Evolutionary conservation across 2,329 filamentous ascomycete species (phyloP), one percentile per base, ranked within the genome.

Genomic region (Nothomitra cinnamomea): DNA sequence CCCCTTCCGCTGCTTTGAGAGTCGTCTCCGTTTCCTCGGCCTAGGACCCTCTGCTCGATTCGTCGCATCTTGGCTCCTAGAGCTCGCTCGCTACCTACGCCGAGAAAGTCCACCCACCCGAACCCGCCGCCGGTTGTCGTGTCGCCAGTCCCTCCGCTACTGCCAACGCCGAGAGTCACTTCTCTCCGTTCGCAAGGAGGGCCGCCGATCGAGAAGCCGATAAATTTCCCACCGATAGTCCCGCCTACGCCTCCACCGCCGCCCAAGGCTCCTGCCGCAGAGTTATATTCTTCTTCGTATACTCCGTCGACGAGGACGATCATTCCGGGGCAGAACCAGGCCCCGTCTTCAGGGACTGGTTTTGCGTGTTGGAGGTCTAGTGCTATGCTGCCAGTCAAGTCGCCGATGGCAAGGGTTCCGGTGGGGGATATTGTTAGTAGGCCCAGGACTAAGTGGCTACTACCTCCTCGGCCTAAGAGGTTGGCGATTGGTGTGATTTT

Each of bases 61-160:
- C 78, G 80, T 53, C 86, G 80, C 90, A 96, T 95, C 55, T 84
- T 83, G 1, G 77, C 67, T 0, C 90, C 89, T 1, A 83, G 79
- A 5, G 87, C 88, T 47, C 88, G 82, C 65, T 95, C 87, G 61
- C 87, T 94, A 36, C 90, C 90, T 1, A 92, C 78, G 4, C 90
- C 92, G 1, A 96, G 73, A 63, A 96, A 98, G 66, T 96, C 92
- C 53, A 95, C 88, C 89, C 92, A 98, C 43, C 92, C 92, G 63
- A 96, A 95, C 0, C 86, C 87, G 55, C 85, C 85, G 25, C 82
- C 83, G 42, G 85, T 79, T 40, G 78, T 80, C 57, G 78, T 72
- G 58, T 55, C 5, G 54, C 54, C 78, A 76, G 19, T 71, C 68
- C 45, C 22, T 5, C 45, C 45, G 45, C 10, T 75, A 74, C 43